Base-by-base conservation (phyloP, 2,329 filamentous ascomycete species). In the Colletotrichum zoysiae region DNA sequence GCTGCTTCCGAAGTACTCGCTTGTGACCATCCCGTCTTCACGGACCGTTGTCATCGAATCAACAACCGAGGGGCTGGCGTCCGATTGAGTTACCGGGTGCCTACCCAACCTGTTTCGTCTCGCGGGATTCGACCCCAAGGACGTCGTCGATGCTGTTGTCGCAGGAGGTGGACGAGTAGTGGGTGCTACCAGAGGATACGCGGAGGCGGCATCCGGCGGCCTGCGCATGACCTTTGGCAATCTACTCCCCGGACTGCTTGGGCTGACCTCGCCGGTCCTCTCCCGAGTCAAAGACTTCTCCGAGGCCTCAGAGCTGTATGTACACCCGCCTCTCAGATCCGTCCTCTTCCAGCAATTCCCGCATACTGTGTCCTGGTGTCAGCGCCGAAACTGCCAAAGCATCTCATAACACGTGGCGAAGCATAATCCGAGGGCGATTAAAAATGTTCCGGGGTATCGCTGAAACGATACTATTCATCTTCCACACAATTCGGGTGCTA, bases 1-100 rank as follows among this genome's bases (percentile, higher is more conserved):
- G 20, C 83, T 85, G 71, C 80, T 85, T 0, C 84, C 84, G 66
- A 86, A 86, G 70, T 84, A 85, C 23, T 84, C 84, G 18, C 82
- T 79, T 0, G 79, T 83, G 30, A 76, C 80, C 0, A 74, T 75
- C 0, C 81, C 83, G 65, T 85, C 83, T 35, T 84, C 83, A 3
- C 83, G 77, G 1, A 85, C 79, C 0, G 82, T 82, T 8, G 84
- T 85, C 82, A 86, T 86, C 2, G 84, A 84, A 71, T 85, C 80
- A 3, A 80, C 82, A 3, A 80, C 81, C 0, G 82, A 81, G 3
- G 81, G 79, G 35, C 70, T 76, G n/a, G 70, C 70, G 30, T 69
- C 69, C 7, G 69, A 71, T 3, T 65, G 69, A 1, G 58, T 71
- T 35, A 69, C 59, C 8, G 69, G 65, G 20, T 71, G 69, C 7